phyloP scores from a whole-genome alignment of 2,329 filamentous ascomycete species.

The Colletotrichum orchidophilum region DNA sequence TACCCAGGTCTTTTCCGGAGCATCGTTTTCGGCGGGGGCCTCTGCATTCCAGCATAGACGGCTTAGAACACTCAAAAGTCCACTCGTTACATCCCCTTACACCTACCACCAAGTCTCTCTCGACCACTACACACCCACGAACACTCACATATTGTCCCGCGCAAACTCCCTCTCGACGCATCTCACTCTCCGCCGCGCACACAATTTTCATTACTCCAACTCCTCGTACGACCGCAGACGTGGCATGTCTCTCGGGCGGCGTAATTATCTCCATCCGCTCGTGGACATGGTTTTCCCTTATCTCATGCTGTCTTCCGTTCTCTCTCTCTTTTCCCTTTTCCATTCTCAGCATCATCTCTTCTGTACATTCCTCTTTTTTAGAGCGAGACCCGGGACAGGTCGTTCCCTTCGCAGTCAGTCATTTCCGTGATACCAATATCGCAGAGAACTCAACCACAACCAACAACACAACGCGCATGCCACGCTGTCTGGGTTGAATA shows the following conservation, averaged over 20 bases:
- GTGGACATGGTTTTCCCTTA: constrained; percentile 29
- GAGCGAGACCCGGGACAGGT: constrained; percentile 36
- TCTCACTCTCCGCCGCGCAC: constrained; percentile 3
- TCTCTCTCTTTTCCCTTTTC: neutral
- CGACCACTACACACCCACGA: neutral
- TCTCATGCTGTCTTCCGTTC: neutral
- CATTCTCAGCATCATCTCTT: constrained; percentile 24
- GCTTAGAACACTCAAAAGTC: constrained; percentile 34
- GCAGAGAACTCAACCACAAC: constrained; percentile 26
- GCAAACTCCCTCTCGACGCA: neutral
- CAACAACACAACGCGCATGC: neutral
- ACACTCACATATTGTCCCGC: neutral
- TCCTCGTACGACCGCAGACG: constrained; percentile 19
- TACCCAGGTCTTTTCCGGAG: constrained; percentile 37
- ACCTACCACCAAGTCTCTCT: constrained; percentile 14
- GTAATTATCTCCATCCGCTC: constrained; percentile 31
- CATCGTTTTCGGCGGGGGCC: constrained; percentile 32
- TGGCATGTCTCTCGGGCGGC: constrained; percentile 17
- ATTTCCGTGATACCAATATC: constrained; percentile 36
- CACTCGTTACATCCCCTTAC: constrained; percentile 29
- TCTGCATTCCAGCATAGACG: constrained; percentile 35
- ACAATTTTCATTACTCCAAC: constrained; percentile 11
- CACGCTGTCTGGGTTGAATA: constrained; percentile 23
- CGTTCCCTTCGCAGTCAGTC: constrained; percentile 36
- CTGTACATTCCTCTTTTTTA: constrained; percentile 34